Evolutionary conservation across 345 rosid genomes (phyloP).

Genomic region (Brassica rapa): DNA sequence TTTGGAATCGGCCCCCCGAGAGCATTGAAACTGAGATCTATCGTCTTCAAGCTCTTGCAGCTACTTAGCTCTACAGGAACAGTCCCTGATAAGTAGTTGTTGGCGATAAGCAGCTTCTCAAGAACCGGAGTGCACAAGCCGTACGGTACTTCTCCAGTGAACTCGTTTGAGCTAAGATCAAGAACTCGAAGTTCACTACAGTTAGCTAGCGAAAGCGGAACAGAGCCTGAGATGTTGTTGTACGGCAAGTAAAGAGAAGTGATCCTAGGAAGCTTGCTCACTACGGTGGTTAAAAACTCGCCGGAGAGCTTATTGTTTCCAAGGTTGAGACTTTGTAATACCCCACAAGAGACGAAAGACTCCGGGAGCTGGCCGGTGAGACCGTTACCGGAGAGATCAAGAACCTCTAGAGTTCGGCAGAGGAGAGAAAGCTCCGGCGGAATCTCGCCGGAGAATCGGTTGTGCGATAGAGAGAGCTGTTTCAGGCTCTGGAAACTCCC

Average conservation of each 20-base stretch:
- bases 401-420: conserved; percentile 57
- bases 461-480: conserved; percentile 60
- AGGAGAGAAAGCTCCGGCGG: conserved; percentile 61
- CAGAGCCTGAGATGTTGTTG: conserved; percentile 72
- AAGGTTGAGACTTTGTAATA: conserved; percentile 59
- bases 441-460: conserved; percentile 57
- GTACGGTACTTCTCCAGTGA: conserved; percentile 63
- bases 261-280: conserved; percentile 60
- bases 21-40: conserved; percentile 91
- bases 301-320: conserved; percentile 78
- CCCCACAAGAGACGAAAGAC: conserved; percentile 54
- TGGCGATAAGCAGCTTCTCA: conserved; percentile 69
- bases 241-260: conserved; percentile 56
- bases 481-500: conserved; percentile 54
- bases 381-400: conserved; percentile 73
- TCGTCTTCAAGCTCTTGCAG: conserved; percentile 68
- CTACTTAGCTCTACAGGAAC: conserved; percentile 67
- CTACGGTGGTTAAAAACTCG: conserved; percentile 63
- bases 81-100: conserved; percentile 70
- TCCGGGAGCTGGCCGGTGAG: conserved; percentile 67
- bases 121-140: conserved; percentile 63
- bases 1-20: conserved; percentile 64
- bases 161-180: conserved; percentile 76
- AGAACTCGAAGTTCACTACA: conserved; percentile 67
- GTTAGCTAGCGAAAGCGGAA: conserved; percentile 63